Evolutionary conservation across 306 rosid species (phyloP), one percentile per base, ranked within the genome.

Genomic region (Cyamopsis tetragonoloba): DNA sequence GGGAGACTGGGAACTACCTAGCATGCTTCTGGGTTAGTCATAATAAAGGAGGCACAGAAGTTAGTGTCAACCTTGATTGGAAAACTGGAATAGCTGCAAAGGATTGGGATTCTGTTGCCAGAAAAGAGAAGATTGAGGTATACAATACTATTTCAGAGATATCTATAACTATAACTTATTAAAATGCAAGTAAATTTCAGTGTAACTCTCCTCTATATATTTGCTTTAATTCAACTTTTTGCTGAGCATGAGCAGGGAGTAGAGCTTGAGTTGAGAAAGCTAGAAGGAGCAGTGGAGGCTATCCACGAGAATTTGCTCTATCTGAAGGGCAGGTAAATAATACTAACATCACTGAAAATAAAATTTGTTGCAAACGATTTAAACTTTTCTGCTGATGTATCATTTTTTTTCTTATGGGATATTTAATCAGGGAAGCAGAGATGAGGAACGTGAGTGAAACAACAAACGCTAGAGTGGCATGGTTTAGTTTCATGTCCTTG

Each of bases 31-130:
- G 82, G 87, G 71, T 82, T 34, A 77, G 46, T 28, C 64, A 46
- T 8, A 72, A 76, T 24, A 66, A 43, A 5, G 82, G 22, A 53
- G 74, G 59, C 12, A 77, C 51, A 75, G 76, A 77, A 0, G 74
- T 85, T 37, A 81, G 63, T 66, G 64, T 93, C 19, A 77, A 86
- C 72, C 80, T 93, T 76, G 98, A 93, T 56, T 89, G 98, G 98
- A 93, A 76, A 88, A 84, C 76, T 30, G 98, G 98, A 56, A 76
- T 89, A 77, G 96, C 89, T 6, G 95, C 98, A 5, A 90, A 79
- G 71, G 98, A 93, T 80, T 93, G 98, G 98, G 95, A 93, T 54
- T 78, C 96, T 3, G 91, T 93, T 55, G 97, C 97, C 28, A 93
- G 57, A 71, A 89, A 88, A 72, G 98, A 93, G 75, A 89, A 89